phyloP scores from a whole-genome alignment of 805 yeast species.

The Yarrowia keelungensis region DNA sequence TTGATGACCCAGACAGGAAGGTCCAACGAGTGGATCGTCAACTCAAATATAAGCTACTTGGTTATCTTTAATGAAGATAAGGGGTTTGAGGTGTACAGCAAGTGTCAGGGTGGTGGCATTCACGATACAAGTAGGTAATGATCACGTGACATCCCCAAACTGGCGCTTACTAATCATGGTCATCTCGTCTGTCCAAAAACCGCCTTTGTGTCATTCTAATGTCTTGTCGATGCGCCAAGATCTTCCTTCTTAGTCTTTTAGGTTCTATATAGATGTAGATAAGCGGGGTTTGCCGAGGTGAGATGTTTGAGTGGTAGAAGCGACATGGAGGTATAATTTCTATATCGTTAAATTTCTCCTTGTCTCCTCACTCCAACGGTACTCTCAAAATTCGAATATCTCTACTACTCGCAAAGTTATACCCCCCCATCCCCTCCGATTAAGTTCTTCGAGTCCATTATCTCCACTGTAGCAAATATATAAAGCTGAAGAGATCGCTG shows the following conservation, averaged over 20 bases:
- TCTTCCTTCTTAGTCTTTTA: not conserved
- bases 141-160: too few species aligned
- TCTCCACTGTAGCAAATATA: not conserved
- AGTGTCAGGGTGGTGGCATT: too few species aligned
- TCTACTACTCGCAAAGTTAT: not conserved
- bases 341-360: not conserved
- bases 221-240: not conserved
- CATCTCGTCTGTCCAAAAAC: too few species aligned
- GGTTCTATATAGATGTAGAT: not conserved
- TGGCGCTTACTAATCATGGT: too few species aligned
- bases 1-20: not conserved
- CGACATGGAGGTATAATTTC: too few species aligned
- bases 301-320: too few species aligned
- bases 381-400: not conserved
- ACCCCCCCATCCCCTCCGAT: not conserved
- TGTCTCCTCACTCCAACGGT: too few species aligned
- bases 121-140: too few species aligned
- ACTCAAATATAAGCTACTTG: slow-evolving; percentile 1
- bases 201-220: too few species aligned
- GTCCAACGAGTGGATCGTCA: slow-evolving; percentile 5
- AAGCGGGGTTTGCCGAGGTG: not conserved
- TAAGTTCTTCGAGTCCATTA: not conserved
- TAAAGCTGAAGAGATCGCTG: not conserved
- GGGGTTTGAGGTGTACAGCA: not conserved
- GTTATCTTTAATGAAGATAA: slow-evolving; percentile 3